These are phyloP conservation scores for Centaurea solstitialis DNA, from an alignment of 129 eudicot species.

Conservation along the genomic window DNA sequence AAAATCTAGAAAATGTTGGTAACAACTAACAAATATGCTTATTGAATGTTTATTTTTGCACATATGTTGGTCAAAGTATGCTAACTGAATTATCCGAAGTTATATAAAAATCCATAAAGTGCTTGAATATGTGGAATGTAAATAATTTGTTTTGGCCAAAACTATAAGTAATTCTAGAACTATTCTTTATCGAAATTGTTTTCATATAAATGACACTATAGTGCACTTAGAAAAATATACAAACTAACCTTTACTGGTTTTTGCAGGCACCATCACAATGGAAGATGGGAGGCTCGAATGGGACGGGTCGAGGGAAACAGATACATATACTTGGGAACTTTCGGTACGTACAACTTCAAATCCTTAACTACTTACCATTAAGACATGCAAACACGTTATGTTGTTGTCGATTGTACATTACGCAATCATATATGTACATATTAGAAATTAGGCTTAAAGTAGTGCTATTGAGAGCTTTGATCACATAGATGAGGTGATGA, in stretches of 20 bases:
- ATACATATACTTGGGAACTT: constrained; percentile 72
- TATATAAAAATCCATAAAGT: neutral
- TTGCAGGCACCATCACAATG: constrained; percentile 71
- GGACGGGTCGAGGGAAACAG: constrained; percentile 58
- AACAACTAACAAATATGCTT: too few relatives aligned
- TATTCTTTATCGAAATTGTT: neutral
- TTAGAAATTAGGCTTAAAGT: neutral
- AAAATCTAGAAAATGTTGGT: too few relatives aligned
- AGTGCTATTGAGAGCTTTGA: neutral
- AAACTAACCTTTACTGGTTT: neutral
- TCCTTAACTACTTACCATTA: neutral
- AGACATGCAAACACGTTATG: neutral
- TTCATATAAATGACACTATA: neutral
- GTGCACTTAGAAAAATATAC: neutral
- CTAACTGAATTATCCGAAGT: neutral
- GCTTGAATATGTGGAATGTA: neutral
- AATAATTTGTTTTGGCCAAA: neutral
- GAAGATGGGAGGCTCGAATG: constrained; percentile 85
- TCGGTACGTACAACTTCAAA: constrained; percentile 37
- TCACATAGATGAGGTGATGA: neutral
- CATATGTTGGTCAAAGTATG: neutral
- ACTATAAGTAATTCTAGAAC: neutral
- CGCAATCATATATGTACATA: neutral
- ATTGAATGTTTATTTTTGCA: neutral
- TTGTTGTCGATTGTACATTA: neutral